Percentiles rank a stretch among this genome's conserved stretches.
Conservation (phyloP, 225 moss, liverwort and hornwort genomes). For the Pleurozium schreberi region DNA sequence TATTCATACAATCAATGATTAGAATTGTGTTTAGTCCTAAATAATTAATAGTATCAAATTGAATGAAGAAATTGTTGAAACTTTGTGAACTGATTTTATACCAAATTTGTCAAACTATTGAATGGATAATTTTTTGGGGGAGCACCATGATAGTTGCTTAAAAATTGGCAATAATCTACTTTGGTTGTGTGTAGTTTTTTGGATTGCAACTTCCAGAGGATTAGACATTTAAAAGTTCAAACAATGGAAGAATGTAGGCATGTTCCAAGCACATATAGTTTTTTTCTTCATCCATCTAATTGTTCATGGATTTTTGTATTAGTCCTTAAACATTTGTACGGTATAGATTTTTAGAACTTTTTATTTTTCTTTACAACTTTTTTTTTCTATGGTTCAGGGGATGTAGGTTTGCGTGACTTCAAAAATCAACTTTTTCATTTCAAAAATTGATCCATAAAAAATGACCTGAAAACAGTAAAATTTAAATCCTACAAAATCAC, state of each 20-base stretch:
- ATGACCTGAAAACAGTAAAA: neutral
- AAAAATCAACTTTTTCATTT: neutral
- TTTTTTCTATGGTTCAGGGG: neutral
- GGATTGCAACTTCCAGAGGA: neutral
- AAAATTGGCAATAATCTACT: neutral
- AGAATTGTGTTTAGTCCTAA: neutral
- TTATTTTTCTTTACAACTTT: neutral
- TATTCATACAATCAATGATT: neutral
- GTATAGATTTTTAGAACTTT: no score
- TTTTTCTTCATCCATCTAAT: neutral
- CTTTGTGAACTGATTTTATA: neutral
- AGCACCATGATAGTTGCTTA: neutral
- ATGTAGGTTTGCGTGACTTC: no score
- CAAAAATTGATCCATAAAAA: neutral
- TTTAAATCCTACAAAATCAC: neutral
- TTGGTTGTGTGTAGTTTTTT: neutral
- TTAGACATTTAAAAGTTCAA: neutral
- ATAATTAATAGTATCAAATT: neutral
- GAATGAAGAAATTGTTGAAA: neutral
- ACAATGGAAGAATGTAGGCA: fast-evolving
- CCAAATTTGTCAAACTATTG: neutral
- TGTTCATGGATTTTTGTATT: neutral
- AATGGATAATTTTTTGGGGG: neutral
- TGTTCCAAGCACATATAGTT: neutral
- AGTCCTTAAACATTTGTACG: neutral